Conservation (phyloP, 1,284 basidiomycete genomes). For the Lentinus polychrous region DNA sequence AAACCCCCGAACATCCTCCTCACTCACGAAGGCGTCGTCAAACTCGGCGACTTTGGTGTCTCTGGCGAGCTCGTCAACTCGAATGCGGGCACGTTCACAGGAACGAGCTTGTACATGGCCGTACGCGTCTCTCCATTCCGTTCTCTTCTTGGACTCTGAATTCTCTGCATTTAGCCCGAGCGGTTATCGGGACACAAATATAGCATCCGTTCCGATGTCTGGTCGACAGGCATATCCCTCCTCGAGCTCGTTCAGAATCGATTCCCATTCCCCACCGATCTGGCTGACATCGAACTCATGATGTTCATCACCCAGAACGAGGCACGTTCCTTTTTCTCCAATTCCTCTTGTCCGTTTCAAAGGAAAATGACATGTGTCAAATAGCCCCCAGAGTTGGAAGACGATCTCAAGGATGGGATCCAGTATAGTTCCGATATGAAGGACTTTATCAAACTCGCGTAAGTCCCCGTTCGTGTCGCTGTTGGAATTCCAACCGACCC, state of each 20-base stretch:
- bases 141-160: slow-evolving; percentile 12
- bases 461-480: slow-evolving; percentile 24
- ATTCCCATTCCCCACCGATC: slow-evolving; percentile 92
- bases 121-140: slow-evolving; percentile 47
- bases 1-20: slow-evolving; percentile 95
- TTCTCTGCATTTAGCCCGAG: slow-evolving; percentile 62
- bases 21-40: slow-evolving; percentile 81
- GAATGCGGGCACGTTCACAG: slow-evolving; percentile 91
- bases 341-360: neutral
- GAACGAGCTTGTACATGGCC: slow-evolving; percentile 97
- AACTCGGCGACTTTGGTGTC: slow-evolving; percentile 94
- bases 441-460: slow-evolving; percentile 89
- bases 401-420: slow-evolving; percentile 63
- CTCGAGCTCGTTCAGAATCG: slow-evolving; percentile 92
- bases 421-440: slow-evolving; percentile 87
- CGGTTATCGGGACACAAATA: slow-evolving; percentile 87
- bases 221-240: slow-evolving; percentile 92
- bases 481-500: too few species aligned
- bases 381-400: slow-evolving; percentile 76
- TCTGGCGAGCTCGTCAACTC: slow-evolving; percentile 93
- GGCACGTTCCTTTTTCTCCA: slow-evolving; percentile 32
- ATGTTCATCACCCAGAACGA: slow-evolving; percentile 84
- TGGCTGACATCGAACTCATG: slow-evolving; percentile 90
- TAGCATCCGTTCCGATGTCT: slow-evolving; percentile 95
- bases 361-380: slow-evolving; percentile 6